phyloP scores from a whole-genome alignment of 768 basidiomycete genomes.

The Mycena chlorophos region DNA sequence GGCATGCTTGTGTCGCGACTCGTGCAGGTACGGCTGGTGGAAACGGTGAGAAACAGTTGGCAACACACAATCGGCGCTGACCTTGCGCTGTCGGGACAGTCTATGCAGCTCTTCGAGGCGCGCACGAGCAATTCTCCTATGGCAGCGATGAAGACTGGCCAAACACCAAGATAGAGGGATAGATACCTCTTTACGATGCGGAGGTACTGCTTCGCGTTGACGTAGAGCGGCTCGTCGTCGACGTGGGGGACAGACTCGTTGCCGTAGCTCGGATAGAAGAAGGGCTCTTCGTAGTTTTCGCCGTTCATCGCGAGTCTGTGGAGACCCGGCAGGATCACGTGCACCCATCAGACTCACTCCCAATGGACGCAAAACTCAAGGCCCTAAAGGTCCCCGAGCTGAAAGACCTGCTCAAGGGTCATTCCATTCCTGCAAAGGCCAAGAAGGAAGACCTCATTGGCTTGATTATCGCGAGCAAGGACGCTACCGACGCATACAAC shows the following conservation, averaged over 20 bases:
- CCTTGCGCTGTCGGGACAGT: constrained; percentile 92
- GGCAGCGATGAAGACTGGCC: background rate
- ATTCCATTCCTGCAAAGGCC: constrained; percentile 52
- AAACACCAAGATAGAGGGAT: background rate
- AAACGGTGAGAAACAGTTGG: constrained; percentile 3
- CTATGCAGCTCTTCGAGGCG: constrained; percentile 92
- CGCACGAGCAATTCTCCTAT: constrained; percentile 78
- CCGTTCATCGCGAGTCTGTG: constrained; percentile 13
- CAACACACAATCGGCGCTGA: constrained; percentile 29
- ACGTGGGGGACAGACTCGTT: constrained; percentile 40
- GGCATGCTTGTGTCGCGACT: constrained; percentile 96
- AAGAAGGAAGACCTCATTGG: constrained; percentile 70
- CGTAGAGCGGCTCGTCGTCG: constrained; percentile 97
- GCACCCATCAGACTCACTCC: background rate
- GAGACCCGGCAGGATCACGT: background rate
- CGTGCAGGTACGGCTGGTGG: constrained; percentile 91
- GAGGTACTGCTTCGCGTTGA: constrained; percentile 99
- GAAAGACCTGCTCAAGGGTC: constrained; percentile 60
- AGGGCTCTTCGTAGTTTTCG: constrained; percentile 16
- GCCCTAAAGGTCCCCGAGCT: constrained; percentile 74
- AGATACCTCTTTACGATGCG: constrained; percentile 82
- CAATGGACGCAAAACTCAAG: constrained; percentile 45
- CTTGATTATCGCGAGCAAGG: constrained; percentile 53
- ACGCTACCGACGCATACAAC: constrained; percentile 54
- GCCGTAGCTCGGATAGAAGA: constrained; percentile 2